These are phyloP conservation scores for Citrus unshiu DNA, from an alignment of 345 rosid genomes.

Conservation along the genomic window DNA sequence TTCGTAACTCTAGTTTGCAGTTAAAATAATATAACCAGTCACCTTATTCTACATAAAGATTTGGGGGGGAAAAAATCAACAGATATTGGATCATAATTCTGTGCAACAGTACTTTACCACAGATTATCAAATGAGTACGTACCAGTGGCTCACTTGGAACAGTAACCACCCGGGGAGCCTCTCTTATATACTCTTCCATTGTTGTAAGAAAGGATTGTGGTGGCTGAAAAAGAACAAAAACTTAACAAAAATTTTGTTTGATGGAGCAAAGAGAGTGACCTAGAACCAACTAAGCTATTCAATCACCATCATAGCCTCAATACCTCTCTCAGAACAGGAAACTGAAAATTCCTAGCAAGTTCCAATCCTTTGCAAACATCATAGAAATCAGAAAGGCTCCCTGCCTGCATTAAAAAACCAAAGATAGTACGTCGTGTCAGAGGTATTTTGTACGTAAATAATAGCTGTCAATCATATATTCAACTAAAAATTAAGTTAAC, in stretches of 20 bases:
- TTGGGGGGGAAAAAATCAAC: background rate
- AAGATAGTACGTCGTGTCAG: background rate
- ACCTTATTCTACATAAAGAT: background rate
- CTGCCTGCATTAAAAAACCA: conserved; percentile 58
- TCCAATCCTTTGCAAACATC: conserved; percentile 95
- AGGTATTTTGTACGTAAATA: background rate
- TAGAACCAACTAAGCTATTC: conserved; percentile 2
- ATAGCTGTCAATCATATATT: background rate
- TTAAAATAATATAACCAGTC: background rate
- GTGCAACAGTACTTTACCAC: background rate
- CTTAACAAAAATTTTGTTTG: background rate
- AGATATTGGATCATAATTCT: background rate
- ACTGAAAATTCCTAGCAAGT: conserved; percentile 97
- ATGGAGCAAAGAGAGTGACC: background rate
- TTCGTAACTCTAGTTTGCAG: background rate
- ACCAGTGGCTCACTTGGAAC: conserved; percentile 83
- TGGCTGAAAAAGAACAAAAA: conserved; percentile 47
- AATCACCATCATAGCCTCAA: conserved; percentile 3
- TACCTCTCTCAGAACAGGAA: conserved; percentile 95
- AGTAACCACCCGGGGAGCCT: conserved; percentile 84
- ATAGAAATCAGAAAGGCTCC: conserved; percentile 84
- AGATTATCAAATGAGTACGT: conserved; percentile 18
- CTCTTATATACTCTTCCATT: conserved; percentile 97
- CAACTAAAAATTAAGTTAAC: conserved; percentile 1
- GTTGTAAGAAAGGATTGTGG: conserved; percentile 92